A percentile compares a stretch with the other conserved stretches of the same genome.
phyloP scores from a whole-genome alignment of 768 basidiomycete genomes.

The Leucocoprinus birnbaumii region DNA sequence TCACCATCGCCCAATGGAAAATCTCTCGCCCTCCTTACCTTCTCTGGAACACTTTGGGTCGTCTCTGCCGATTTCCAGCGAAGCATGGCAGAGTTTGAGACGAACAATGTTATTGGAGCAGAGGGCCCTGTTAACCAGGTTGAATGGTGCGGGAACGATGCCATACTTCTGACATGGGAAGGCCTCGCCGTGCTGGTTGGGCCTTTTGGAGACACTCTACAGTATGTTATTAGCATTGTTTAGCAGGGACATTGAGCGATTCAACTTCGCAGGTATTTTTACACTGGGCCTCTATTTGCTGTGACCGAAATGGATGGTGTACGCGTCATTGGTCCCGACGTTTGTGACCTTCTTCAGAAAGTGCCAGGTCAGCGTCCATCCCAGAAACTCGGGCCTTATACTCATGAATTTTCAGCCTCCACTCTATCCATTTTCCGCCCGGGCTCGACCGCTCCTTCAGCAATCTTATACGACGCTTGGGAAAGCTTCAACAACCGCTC shows the following conservation, averaged over 20 bases:
- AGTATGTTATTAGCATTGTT: constrained; percentile 45
- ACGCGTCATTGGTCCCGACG: constrained; percentile 74
- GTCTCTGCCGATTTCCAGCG: constrained; percentile 94
- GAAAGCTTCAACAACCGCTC: constrained; percentile 81
- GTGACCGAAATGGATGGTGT: constrained; percentile 90
- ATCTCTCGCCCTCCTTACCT: constrained; percentile 81
- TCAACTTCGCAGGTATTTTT: constrained; percentile 60
- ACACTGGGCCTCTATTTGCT: constrained; percentile 70
- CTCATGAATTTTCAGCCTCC: constrained; percentile 47
- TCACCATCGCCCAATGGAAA: constrained; percentile 94
- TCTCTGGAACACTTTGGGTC: constrained; percentile 76
- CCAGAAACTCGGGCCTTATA: background rate
- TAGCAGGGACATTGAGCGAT: too few relatives aligned
- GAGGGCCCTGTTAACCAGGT: constrained; percentile 66
- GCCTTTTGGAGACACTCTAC: constrained; percentile 83
- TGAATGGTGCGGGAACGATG: constrained; percentile 97
- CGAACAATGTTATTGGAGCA: constrained; percentile 47
- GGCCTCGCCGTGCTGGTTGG: constrained; percentile 81
- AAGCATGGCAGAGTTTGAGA: constrained; percentile 85
- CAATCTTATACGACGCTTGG: constrained; percentile 91
- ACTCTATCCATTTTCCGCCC: constrained; percentile 85
- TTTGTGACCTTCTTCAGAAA: constrained; percentile 89
- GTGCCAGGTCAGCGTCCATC: constrained; percentile 63
- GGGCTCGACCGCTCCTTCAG: constrained; percentile 88
- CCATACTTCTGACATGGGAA: constrained; percentile 85